Evolutionary conservation across 2,329 filamentous ascomycete species (phyloP).

Genomic region (Rhinocladiella similis): DNA sequence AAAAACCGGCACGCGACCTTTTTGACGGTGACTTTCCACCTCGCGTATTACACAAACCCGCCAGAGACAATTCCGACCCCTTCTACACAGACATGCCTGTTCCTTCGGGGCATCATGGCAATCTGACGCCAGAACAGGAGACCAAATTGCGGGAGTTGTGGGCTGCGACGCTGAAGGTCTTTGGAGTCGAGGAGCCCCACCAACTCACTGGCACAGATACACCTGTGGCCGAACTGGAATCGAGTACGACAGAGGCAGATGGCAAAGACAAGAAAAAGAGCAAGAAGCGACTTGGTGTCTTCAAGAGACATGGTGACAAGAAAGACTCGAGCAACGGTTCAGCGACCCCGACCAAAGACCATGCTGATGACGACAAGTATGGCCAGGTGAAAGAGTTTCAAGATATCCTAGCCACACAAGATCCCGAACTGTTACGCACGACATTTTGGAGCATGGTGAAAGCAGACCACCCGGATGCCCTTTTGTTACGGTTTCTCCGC

Average conservation of each 20-base stretch:
- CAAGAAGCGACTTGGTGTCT: constrained; percentile 72
- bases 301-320: constrained; percentile 54
- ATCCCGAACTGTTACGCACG: constrained; percentile 74
- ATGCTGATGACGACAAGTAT: constrained; percentile 78
- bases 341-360: constrained; percentile 39
- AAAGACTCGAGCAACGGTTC: constrained; percentile 37
- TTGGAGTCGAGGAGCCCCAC: constrained; percentile 55
- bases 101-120: constrained; percentile 73
- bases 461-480: constrained; percentile 86
- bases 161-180: constrained; percentile 72
- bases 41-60: constrained; percentile 35
- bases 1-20: constrained; percentile 14
- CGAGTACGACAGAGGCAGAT: constrained; percentile 30
- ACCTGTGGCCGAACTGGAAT: constrained; percentile 29
- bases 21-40: constrained; percentile 29
- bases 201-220: constrained; percentile 19
- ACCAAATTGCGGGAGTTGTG: constrained; percentile 86
- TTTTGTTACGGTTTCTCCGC: constrained; percentile 77
- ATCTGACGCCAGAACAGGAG: constrained; percentile 86
- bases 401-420: constrained; percentile 72
- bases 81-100: constrained; percentile 28
- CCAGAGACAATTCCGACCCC: constrained; percentile 11
- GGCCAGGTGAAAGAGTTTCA: constrained; percentile 85
- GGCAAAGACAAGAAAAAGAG: constrained; percentile 61
- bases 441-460: constrained; percentile 95